Conservation (phyloP, 2,329 filamentous ascomycete genomes). For the Lecanicillium sp. region DNA sequence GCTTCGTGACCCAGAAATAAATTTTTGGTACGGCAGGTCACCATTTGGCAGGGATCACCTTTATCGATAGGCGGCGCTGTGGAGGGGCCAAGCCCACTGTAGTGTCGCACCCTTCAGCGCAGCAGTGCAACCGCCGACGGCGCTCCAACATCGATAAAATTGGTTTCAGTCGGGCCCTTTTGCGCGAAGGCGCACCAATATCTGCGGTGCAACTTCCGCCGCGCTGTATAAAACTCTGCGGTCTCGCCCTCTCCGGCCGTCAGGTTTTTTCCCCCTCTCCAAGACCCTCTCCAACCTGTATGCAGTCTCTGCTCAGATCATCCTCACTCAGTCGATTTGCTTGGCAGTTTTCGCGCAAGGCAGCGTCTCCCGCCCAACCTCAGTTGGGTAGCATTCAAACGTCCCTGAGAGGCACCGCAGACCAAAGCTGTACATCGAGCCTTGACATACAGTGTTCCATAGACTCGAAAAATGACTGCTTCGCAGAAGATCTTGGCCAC, state of each 20-base stretch:
- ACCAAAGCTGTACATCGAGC: not conserved
- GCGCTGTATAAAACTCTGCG: no score
- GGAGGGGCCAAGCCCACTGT: not conserved
- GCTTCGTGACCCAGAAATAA: not conserved
- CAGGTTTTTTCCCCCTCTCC: no score
- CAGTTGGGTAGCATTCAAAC: not conserved
- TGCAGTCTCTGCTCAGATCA: not conserved
- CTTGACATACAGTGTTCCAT: not conserved
- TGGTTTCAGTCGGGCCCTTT: no score
- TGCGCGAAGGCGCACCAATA: no score
- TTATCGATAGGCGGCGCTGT: constrained; percentile 9
- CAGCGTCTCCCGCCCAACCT: not conserved
- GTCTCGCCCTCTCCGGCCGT: no score
- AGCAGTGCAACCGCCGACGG: no score
- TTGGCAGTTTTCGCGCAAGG: not conserved
- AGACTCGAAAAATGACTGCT: not conserved
- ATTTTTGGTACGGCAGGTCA: not conserved
- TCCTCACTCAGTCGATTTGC: not conserved
- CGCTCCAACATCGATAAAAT: not conserved
- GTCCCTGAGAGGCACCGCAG: not conserved
- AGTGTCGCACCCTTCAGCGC: not conserved
- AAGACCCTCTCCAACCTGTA: no score
- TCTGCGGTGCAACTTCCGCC: no score
- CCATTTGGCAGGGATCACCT: not conserved
- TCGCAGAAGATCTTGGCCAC: not conserved